phyloP scores from a whole-genome alignment of 2,329 filamentous ascomycete genomes.

The Arachnomyces sp. region DNA sequence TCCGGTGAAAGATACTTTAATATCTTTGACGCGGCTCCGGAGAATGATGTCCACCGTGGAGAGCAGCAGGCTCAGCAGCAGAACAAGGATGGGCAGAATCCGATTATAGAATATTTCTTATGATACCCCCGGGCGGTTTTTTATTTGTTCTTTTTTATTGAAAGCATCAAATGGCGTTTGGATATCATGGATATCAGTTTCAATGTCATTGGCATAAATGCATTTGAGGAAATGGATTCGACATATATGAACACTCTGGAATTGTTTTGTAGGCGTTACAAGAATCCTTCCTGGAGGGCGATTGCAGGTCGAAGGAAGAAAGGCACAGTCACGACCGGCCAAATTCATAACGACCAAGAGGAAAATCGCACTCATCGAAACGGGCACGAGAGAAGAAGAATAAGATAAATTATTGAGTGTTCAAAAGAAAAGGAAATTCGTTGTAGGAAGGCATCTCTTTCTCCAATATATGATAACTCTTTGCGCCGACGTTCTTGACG shows the following conservation, averaged over 20 bases:
- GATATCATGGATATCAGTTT: conserved; percentile 9
- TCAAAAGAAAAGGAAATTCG: conserved; percentile 4
- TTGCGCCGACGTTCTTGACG: too few species aligned
- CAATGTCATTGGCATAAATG: not conserved
- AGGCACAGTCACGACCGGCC: conserved; percentile 4
- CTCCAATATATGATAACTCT: not conserved
- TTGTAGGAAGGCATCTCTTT: not conserved
- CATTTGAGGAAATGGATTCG: not conserved
- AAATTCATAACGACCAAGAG: not conserved
- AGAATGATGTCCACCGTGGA: conserved; percentile 69
- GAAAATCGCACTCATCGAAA: too few species aligned
- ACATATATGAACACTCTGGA: not conserved
- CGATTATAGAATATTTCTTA: conserved; percentile 64
- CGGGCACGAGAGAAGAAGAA: not conserved
- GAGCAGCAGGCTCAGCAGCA: conserved; percentile 66
- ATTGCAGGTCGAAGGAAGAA: too few species aligned
- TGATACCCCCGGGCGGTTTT: conserved; percentile 37
- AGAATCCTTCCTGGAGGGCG: too few species aligned
- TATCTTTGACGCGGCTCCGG: conserved; percentile 91
- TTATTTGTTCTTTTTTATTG: conserved; percentile 6
- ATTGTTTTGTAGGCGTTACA: too few species aligned
- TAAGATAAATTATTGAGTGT: not conserved
- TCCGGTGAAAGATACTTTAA: conserved; percentile 93
- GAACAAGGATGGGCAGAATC: conserved; percentile 62
- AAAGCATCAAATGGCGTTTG: conserved; percentile 19